Base-by-base conservation (phyloP, 805 yeast species). In the Metschnikowia henanensis region DNA sequence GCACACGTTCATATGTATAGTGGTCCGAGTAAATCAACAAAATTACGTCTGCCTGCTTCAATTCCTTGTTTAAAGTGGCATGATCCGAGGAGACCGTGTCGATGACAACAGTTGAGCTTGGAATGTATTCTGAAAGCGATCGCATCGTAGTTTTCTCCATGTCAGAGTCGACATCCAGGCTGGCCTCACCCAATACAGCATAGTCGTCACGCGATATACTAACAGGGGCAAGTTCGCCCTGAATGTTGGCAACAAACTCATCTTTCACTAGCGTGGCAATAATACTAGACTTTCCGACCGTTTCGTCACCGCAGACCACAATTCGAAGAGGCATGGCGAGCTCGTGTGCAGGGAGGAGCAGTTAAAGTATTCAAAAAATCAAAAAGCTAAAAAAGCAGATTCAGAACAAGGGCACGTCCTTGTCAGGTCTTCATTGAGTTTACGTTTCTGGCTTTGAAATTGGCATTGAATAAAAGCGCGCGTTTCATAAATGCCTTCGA, bases 1-100 rank as follows among this genome's bases (percentile, higher is more conserved):
- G 82, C 4, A 94, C 80, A 36, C 98, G 74, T 61, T 94, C 98
- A 60, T 90, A 94, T 0, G 98, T 89, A 59, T 90, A 94, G 57
- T 90, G 96, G 58, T 91, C 98, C 3, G 94, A 79, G 60, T 91
- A 94, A 0, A 94, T 89, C n/a, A 94, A 75, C 92, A 97, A 86
- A 2, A 94, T 86, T 12, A 90, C 97, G 63, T 87, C 92, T 0
- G 97, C 94, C 41, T 78, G 75, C 36, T 95, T 76, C 50, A 94
- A 76, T 59, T 89, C 96, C 25, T 75, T 70, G 45, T 86, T 87
- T 12, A 94, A 65, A 0, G 67, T 60, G 1, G 66, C 65, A 26
- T 80, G 65, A 57, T 89, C 95, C 1, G 83, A 75, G 1, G 89
- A 73, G 1, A 83, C 70, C 0, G 98, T 92, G 59, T 94, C 99